phyloP scores from a whole-genome alignment of 225 moss, liverwort and hornwort genomes.

The Polytrichum formosum region DNA sequence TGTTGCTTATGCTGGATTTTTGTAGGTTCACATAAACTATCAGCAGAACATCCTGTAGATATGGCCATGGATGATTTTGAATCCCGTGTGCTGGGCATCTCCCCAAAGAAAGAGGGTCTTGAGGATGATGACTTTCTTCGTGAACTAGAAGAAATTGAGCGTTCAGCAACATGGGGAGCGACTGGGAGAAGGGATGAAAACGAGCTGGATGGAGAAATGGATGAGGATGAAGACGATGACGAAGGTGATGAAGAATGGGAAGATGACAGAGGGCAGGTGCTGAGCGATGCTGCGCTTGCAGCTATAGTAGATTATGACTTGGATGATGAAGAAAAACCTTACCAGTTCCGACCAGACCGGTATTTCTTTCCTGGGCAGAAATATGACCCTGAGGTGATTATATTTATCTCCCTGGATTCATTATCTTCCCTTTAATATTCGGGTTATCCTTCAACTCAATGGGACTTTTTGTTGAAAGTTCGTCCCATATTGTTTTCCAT shows the following conservation, averaged over 20 bases:
- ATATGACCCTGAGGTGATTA: slow-evolving; percentile 81
- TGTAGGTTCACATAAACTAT: slow-evolving; percentile 2
- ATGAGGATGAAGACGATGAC: slow-evolving; percentile 25
- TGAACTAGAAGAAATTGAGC: slow-evolving; percentile 88
- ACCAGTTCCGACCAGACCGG: slow-evolving; percentile 86
- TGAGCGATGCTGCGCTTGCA: slow-evolving; percentile 81
- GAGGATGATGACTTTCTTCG: slow-evolving; percentile 80
- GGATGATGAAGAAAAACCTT: slow-evolving; percentile 88
- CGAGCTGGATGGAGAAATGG: slow-evolving; percentile 28
- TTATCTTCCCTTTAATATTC: no score
- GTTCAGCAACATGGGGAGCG: slow-evolving; percentile 58
- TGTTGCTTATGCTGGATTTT: not conserved
- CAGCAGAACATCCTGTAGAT: slow-evolving; percentile 27
- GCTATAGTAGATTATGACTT: slow-evolving; percentile 82
- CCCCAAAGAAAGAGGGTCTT: slow-evolving; percentile 42
- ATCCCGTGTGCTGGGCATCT: slow-evolving; percentile 47
- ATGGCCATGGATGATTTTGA: slow-evolving; percentile 60
- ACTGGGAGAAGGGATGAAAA: slow-evolving; percentile 14
- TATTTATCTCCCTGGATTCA: not conserved
- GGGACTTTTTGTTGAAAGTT: no score
- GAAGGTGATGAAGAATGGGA: slow-evolving; percentile 74
- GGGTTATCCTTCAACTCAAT: no score
- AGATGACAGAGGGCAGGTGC: slow-evolving; percentile 72
- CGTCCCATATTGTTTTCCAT: no score
- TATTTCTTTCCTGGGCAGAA: slow-evolving; percentile 93